These are phyloP conservation scores for Dothideomycetes sp. DNA, from an alignment of 2,329 filamentous ascomycete genomes.

Conservation along the genomic window DNA sequence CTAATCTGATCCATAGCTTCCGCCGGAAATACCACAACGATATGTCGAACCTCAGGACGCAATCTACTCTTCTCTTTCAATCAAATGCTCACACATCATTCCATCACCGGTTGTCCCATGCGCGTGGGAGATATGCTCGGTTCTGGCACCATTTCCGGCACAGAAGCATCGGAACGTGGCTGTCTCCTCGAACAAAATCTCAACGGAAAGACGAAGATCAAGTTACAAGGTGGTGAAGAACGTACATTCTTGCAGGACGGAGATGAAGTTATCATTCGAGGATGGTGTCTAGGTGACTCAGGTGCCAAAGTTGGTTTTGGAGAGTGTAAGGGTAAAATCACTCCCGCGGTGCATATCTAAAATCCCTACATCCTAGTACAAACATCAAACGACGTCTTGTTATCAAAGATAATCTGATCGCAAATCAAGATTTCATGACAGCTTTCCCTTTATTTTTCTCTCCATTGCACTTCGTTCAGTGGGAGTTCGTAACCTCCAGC, in stretches of 20 bases:
- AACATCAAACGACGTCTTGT: no score
- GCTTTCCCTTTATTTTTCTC: no score
- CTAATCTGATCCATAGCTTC: conserved; percentile 23
- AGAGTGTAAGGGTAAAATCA: conserved; percentile 57
- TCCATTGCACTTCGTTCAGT: no score
- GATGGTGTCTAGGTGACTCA: conserved; percentile 53
- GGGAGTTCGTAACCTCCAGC: no score
- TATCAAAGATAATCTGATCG: no score
- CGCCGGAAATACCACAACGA: conserved; percentile 45
- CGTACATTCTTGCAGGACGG: conserved; percentile 66
- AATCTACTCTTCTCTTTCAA: conserved; percentile 74
- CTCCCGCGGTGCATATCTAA: conserved; percentile 31
- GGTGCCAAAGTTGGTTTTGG: conserved; percentile 68
- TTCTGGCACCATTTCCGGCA: conserved; percentile 69
- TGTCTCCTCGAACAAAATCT: conserved; percentile 64
- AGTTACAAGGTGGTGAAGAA: conserved; percentile 55
- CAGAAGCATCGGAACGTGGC: conserved; percentile 48
- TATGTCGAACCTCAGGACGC: conserved; percentile 52
- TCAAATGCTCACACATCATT: conserved; percentile 75
- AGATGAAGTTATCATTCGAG: conserved; percentile 58
- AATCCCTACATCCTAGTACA: no score
- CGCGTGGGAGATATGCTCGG: conserved; percentile 66
- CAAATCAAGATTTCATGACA: no score
- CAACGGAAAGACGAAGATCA: conserved; percentile 56
- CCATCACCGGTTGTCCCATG: conserved; percentile 66